Evolutionary conservation across 83 land plant species (phyloP), one percentile per base, ranked within the genome.

Genomic region (Picea abies): DNA sequence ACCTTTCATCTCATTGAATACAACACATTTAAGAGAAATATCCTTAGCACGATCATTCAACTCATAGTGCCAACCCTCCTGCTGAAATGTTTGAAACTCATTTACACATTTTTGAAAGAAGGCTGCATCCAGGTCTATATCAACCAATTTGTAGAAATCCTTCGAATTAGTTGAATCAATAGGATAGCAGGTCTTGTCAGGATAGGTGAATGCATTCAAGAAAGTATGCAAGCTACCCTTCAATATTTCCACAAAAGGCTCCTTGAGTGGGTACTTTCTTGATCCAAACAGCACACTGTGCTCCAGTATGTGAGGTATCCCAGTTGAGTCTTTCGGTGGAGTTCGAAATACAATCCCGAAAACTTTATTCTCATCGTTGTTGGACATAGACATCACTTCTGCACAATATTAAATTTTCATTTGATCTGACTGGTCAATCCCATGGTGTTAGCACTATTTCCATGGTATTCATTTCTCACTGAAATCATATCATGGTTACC

Each of bases 201-300:
- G 29, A 29, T 29, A 29, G 29, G 29, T 29, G 29, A 29, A 29
- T 29, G 29, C 29, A 29, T 29, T 29, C 29, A 29, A 29, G 81
- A 97, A 97, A 26, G 99, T 97, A 72, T 97, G 85, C 73, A 97
- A 83, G 85, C 99, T 97, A 22, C 98, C 99, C 87, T 97, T 97
- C 79, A 97, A 80, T 22, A 97, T 83, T 79, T 97, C 99, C 47
- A 96, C 99, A 89, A 97, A 97, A 26, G 99, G 99, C 76, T 97
- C 99, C 81, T 97, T 97, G 84, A 97, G 82, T 47, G 99, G 99
- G 75, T 97, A 97, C 87, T 97, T 97, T 62, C 99, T 93, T 63
- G 99, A 97, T 12, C 99, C 99, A 89, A 98, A 97, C 76, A 97
- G 84, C 16, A 97, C 99, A 87, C 99, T 97, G 81, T 97, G 99